Percentiles rank a stretch among this genome's conserved stretches.
phyloP scores from a whole-genome alignment of 495 filamentous ascomycete genomes.

The Penicillium angulare region DNA sequence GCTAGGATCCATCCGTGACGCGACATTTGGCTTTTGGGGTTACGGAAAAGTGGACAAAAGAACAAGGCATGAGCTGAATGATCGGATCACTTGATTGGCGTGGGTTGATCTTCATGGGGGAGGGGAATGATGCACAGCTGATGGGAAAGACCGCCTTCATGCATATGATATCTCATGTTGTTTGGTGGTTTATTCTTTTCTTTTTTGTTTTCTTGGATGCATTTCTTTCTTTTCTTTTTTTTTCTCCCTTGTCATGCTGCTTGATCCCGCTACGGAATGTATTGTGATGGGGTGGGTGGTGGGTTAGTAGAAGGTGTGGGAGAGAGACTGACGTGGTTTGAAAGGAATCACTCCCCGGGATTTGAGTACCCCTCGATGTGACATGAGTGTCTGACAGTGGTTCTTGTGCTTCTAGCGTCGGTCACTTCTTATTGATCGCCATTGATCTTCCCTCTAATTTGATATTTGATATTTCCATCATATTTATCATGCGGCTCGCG shows the following conservation, averaged over 20 bases:
- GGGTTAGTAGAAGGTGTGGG: constrained; percentile 1
- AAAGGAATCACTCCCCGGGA: constrained; percentile 8
- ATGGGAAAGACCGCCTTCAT: neutral
- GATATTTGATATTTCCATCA: too few species aligned
- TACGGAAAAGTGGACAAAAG: neutral
- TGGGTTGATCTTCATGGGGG: neutral
- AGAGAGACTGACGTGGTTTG: constrained; percentile 14
- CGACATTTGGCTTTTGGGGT: neutral
- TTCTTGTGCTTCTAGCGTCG: neutral
- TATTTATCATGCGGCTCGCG: constrained; percentile 21
- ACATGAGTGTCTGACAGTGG: constrained; percentile 1
- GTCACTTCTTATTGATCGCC: neutral
- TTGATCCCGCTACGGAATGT: too few species aligned
- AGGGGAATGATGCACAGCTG: neutral
- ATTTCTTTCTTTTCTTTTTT: neutral
- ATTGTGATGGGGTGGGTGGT: too few species aligned
- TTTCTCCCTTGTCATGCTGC: constrained; percentile 5
- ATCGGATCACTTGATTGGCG: neutral
- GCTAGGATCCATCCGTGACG: constrained; percentile 12
- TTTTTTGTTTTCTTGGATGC: constrained; percentile 6
- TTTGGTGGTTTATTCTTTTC: neutral
- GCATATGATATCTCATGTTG: constrained; percentile 15
- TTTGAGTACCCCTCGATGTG: constrained; percentile 17
- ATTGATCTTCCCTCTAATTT: constrained; percentile 6
- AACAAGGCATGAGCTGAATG: neutral